Percentiles rank a stretch among this genome's conserved stretches.
Evolutionary conservation across 2,329 filamentous ascomycete genomes (phyloP).

Genomic region (Thielaviopsis ethacetica): DNA sequence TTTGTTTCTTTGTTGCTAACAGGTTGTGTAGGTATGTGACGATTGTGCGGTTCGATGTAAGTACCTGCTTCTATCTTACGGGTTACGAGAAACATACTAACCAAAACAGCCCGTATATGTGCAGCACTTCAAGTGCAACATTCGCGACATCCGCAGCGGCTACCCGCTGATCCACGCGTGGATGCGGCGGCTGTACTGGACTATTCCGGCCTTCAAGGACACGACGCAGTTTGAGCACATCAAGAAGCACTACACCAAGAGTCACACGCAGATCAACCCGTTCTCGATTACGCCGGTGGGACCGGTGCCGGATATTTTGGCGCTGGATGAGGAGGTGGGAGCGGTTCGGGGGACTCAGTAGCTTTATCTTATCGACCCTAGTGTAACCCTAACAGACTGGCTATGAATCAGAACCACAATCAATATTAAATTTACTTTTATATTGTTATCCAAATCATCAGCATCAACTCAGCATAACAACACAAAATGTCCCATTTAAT

Average conservation of each 20-base stretch:
- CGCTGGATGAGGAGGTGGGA: constrained; percentile 61
- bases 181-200: constrained; percentile 77
- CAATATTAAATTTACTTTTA: not conserved
- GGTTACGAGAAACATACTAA: not conserved
- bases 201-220: constrained; percentile 55
- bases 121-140: constrained; percentile 78
- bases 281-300: constrained; percentile 67
- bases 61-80: constrained; percentile 12
- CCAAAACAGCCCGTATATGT: constrained; percentile 49
- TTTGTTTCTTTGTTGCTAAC: constrained; percentile 9
- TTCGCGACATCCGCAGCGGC: constrained; percentile 67
- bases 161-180: constrained; percentile 71
- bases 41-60: constrained; percentile 52
- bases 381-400: not conserved
- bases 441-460: too few relatives aligned
- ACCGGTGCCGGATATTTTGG: constrained; percentile 67
- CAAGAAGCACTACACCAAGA: constrained; percentile 56
- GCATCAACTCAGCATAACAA: too few relatives aligned
- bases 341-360: constrained; percentile 22
- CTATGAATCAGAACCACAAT: not conserved
- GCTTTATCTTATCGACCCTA: not conserved
- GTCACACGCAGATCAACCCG: constrained; percentile 50
- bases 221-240: constrained; percentile 93
- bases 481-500: constrained; percentile 12
- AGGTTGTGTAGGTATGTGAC: constrained; percentile 38